Conservation (phyloP, 306 rosid species). For the Malus asiatica region DNA sequence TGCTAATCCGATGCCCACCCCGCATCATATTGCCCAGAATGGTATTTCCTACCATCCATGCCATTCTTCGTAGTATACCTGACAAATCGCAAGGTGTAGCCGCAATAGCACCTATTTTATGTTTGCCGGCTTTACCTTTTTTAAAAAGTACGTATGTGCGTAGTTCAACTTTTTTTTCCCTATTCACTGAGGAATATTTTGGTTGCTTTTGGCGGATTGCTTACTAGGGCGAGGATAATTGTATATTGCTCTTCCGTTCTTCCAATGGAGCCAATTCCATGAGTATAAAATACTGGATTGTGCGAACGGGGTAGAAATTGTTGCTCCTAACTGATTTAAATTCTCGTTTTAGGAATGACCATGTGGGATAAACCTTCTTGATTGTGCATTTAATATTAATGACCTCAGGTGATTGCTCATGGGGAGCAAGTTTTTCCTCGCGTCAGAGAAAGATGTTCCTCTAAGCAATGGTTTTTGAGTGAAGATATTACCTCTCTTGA, state of each 20-base stretch:
- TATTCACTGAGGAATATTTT: too few relatives aligned
- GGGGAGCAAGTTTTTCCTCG: constrained; percentile 94
- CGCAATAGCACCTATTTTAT: too few relatives aligned
- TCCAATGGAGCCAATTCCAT: neutral
- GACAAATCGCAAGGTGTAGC: too few relatives aligned
- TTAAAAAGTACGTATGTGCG: too few relatives aligned
- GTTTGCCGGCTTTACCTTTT: too few relatives aligned
- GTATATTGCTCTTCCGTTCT: neutral
- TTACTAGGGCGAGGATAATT: too few relatives aligned
- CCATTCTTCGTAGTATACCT: too few relatives aligned
- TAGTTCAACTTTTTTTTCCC: too few relatives aligned
- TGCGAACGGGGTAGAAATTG: neutral
- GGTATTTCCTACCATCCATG: too few relatives aligned
- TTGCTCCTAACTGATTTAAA: neutral
- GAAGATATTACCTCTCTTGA: constrained; percentile 72
- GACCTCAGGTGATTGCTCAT: constrained; percentile 66
- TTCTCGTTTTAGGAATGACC: constrained; percentile 2
- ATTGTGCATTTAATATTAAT: constrained; percentile 15
- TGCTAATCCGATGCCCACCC: too few relatives aligned
- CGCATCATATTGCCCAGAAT: too few relatives aligned
- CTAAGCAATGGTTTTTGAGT: constrained; percentile 68
- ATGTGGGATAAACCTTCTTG: constrained; percentile 11
- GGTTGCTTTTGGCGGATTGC: too few relatives aligned
- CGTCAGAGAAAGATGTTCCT: constrained; percentile 81
- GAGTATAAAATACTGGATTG: neutral